Evolutionary conservation across 2,329 filamentous ascomycete species (phyloP), one percentile per base, ranked within the genome.

Genomic region (Colletotrichum falcatum): DNA sequence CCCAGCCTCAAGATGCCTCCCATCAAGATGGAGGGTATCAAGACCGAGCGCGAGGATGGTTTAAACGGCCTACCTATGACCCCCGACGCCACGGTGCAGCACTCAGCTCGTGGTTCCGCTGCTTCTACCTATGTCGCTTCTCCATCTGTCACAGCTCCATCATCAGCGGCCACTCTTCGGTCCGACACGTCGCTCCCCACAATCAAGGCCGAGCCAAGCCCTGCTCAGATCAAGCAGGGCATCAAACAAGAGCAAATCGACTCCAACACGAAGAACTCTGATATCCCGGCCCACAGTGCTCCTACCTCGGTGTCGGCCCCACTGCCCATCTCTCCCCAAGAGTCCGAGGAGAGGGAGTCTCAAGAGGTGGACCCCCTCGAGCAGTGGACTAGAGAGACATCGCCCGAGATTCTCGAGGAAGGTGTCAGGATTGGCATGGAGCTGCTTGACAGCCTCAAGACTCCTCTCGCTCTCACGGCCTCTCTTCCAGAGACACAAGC

Each of bases 361-460:
- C 28, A 61, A 16, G 55, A 54, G 3, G n/a, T 23, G 1, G 37
- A 48, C 16, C 39, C 37, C 2, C 68, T 71, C 46, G 65, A 68
- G 23, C 26, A 68, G 30, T 63, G 65, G 68, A 28, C 54, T 18
- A 58, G 11, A 26, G 60, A 69, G 23, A 51, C 44, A 11, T 65
- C 70, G 9, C 55, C 51, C 3, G 66, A 72, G 20, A 12, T 48
- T 11, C 61, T 72, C 3, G 70, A 72, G n/a, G 26, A 51, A 9
- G 65, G 61, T 11, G 49, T 70, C 14, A 35, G 39, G 16, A 44
- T 48, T 9, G 70, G 70, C 28, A 42, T 70, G 42, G 55, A 70
- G 11, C 42, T 72, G 7, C 58, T 72, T 14, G 53, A 67, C 16
- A 60, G 35, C 16, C 35, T 72, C 53, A 66, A 71, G 48, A 3